Conservation (phyloP, 106 monocot species). For the Cymbidium sinense region DNA sequence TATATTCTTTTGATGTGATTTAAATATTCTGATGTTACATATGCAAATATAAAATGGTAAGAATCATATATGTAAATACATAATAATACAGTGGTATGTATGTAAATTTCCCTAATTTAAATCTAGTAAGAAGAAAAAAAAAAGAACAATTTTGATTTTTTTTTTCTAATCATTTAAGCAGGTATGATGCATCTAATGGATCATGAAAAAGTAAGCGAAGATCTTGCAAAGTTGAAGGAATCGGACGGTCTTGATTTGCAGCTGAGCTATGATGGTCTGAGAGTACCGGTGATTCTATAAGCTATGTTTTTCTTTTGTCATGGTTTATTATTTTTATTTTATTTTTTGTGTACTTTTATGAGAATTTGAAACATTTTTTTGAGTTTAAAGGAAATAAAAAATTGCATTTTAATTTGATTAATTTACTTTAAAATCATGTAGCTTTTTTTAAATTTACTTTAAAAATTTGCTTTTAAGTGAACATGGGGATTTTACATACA, state of each 20-base stretch:
- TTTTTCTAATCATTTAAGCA: conserved; percentile 6
- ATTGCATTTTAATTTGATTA: too few relatives aligned
- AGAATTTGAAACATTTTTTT: background rate
- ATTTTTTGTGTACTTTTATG: background rate
- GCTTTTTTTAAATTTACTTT: too few relatives aligned
- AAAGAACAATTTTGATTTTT: background rate
- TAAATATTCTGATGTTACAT: too few relatives aligned
- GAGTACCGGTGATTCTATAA: conserved; percentile 64
- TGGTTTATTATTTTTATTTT: background rate
- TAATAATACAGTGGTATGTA: too few relatives aligned
- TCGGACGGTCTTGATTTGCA: conserved; percentile 83
- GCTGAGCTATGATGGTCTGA: conserved; percentile 90
- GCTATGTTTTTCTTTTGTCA: background rate
- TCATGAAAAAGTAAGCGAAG: conserved; percentile 66
- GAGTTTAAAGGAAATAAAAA: too few relatives aligned
- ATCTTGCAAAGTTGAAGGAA: conserved; percentile 72
- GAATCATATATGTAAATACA: too few relatives aligned
- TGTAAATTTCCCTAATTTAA: too few relatives aligned
- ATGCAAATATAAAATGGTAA: too few relatives aligned
- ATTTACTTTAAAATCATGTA: too few relatives aligned
- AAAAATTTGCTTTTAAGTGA: too few relatives aligned
- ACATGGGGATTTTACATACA: too few relatives aligned
- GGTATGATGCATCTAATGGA: conserved; percentile 99
- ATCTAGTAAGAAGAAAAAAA: background rate
- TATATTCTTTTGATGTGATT: too few relatives aligned